Conservation (phyloP, 345 rosid genomes). For the Odontarrhena argentea region DNA sequence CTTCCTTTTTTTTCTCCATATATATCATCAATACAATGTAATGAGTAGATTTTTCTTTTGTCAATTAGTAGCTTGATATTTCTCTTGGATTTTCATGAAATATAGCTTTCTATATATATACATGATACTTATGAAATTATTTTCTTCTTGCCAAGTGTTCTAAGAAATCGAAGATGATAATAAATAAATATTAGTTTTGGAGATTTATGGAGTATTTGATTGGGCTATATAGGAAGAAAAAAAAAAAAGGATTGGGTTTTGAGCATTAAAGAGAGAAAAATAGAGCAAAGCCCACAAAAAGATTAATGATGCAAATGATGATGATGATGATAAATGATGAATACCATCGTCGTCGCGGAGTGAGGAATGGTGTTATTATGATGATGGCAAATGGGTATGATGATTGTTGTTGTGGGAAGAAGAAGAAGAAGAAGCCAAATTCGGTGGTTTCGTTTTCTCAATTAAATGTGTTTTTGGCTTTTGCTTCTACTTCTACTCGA, state of each 20-base stretch:
- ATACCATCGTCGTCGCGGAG: conserved; percentile 34
- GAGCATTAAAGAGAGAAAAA: conserved; percentile 28
- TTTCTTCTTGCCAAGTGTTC: background rate
- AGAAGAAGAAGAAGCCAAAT: conserved; percentile 44
- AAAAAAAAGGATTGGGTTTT: conserved; percentile 26
- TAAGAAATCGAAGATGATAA: conserved; percentile 6
- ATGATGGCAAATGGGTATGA: conserved; percentile 45
- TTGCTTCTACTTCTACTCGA: conserved; percentile 41
- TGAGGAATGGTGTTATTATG: conserved; percentile 41
- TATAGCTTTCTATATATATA: background rate
- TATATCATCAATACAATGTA: conserved; percentile 37
- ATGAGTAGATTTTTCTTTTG: conserved; percentile 22
- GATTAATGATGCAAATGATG: conserved; percentile 31
- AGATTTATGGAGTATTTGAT: conserved; percentile 16
- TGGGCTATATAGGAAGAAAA: conserved; percentile 27
- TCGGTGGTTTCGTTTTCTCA: conserved; percentile 47
- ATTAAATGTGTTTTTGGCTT: conserved; percentile 46
- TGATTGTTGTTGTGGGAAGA: conserved; percentile 43
- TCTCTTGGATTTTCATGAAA: background rate
- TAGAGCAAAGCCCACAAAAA: conserved; percentile 36
- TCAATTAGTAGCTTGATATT: conserved; percentile 9
- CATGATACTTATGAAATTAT: background rate
- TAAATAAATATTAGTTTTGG: background rate
- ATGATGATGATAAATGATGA: conserved; percentile 28
- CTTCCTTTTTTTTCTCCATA: conserved; percentile 11